These are phyloP conservation scores for Brassica hybrid DNA, from an alignment of 441 rosid genomes.

Conservation along the genomic window DNA sequence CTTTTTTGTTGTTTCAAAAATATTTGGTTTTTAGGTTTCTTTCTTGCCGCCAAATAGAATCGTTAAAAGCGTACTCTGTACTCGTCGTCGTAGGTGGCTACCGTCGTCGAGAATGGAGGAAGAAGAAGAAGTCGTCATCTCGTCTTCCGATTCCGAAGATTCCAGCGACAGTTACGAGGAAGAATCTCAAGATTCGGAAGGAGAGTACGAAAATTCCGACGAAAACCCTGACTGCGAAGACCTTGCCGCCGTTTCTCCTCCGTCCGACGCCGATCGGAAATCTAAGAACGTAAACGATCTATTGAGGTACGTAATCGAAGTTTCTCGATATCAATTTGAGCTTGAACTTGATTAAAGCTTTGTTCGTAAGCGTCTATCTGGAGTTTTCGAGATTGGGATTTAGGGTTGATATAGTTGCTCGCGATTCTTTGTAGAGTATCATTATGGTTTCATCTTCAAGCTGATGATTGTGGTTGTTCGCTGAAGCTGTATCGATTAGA, in stretches of 20 bases:
- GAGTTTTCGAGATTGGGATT: background rate
- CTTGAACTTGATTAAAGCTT: conserved; percentile 6
- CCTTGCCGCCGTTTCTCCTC: conserved; percentile 45
- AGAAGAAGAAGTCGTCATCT: conserved; percentile 46
- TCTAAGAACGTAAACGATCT: conserved; percentile 90
- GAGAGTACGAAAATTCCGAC: conserved; percentile 40
- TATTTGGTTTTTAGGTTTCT: conserved; percentile 14
- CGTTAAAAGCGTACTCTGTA: conserved; percentile 35
- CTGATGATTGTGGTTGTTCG: conserved; percentile 14
- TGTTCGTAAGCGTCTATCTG: too few species aligned
- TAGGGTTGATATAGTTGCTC: conserved; percentile 9
- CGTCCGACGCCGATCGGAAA: conserved; percentile 67
- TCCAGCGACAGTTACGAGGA: conserved; percentile 51
- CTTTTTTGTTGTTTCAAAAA: conserved; percentile 17
- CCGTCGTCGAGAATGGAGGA: conserved; percentile 47
- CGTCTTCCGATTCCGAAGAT: conserved; percentile 47
- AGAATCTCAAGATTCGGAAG: conserved; percentile 42
- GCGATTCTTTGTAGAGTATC: background rate
- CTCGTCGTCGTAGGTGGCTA: conserved; percentile 31
- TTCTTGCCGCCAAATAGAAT: conserved; percentile 43
- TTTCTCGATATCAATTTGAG: conserved; percentile 4
- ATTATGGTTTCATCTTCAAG: conserved; percentile 12
- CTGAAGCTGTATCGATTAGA: background rate
- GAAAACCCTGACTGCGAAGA: conserved; percentile 40
- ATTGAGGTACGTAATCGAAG: conserved; percentile 56